phyloP scores from a whole-genome alignment of 345 rosid genomes.

The Salix caprea region DNA sequence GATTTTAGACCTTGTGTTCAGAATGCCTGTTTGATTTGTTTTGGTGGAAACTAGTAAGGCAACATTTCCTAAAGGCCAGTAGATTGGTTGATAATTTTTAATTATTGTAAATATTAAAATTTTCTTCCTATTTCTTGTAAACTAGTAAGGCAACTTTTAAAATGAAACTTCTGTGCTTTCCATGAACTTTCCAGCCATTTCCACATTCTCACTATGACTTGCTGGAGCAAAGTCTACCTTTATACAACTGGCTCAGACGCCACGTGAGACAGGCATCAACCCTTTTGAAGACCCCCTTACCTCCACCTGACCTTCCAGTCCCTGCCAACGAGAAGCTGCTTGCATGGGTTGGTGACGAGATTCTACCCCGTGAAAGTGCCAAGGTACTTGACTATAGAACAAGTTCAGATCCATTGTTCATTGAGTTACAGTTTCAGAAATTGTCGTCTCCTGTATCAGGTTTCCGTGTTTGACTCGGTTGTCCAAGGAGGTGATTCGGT shows the following conservation, averaged over 20 bases:
- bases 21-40: background rate
- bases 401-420: constrained; percentile 4
- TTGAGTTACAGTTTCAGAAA: background rate
- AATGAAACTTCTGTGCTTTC: too few relatives aligned
- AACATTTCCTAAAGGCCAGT: background rate
- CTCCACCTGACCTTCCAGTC: constrained; percentile 68
- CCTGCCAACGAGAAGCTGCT: constrained; percentile 73
- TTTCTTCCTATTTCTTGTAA: too few relatives aligned
- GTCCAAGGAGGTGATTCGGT: constrained; percentile 94
- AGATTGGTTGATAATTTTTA: background rate
- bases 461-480: constrained; percentile 83
- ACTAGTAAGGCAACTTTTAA: too few relatives aligned
- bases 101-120: background rate
- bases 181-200: constrained; percentile 46
- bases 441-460: constrained; percentile 34
- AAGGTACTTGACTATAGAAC: constrained; percentile 39
- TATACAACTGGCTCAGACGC: constrained; percentile 67
- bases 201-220: constrained; percentile 55
- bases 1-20: background rate
- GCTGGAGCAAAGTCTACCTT: constrained; percentile 75
- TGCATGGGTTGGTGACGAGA: constrained; percentile 88
- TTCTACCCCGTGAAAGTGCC: constrained; percentile 75
- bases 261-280: constrained; percentile 39
- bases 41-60: background rate
- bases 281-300: constrained; percentile 45